Conservation (phyloP, 495 filamentous ascomycete genomes). For the Astrothelium subdiscretum region DNA sequence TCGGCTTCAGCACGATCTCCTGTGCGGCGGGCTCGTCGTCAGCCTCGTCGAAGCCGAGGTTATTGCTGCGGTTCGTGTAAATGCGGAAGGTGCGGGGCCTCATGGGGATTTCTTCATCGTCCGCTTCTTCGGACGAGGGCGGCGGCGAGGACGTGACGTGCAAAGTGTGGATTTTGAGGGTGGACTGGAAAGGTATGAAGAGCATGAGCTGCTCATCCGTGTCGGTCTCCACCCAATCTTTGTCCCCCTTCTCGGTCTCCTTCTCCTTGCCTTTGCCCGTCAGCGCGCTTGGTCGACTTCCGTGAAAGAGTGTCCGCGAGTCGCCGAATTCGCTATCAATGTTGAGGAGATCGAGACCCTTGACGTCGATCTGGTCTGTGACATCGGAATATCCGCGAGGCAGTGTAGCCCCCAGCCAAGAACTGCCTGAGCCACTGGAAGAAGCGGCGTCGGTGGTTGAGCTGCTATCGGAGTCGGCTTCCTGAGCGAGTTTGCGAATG, state of each 20-base stretch:
- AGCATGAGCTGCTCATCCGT: conserved; percentile 98
- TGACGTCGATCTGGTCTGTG: conserved; percentile 65
- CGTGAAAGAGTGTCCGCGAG: conserved; percentile 61
- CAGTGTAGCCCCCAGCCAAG: conserved; percentile 62
- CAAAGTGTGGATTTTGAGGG: conserved; percentile 80
- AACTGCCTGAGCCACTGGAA: conserved; percentile 13
- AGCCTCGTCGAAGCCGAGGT: conserved; percentile 90
- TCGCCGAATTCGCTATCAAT: conserved; percentile 56
- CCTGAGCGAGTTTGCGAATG: conserved; percentile 59
- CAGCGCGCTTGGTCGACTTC: conserved; percentile 53
- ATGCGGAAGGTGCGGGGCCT: conserved; percentile 76
- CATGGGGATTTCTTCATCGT: conserved; percentile 61
- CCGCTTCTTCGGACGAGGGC: conserved; percentile 28
- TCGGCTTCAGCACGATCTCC: conserved; percentile 53
- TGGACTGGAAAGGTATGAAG: conserved; percentile 80
- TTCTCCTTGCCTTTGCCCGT: conserved; percentile 34
- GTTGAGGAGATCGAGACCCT: conserved; percentile 80
- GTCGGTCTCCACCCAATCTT: conserved; percentile 94
- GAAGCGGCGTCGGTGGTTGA: conserved; percentile 29
- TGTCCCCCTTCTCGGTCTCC: conserved; percentile 5
- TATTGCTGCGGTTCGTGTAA: conserved; percentile 75
- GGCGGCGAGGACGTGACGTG: conserved; percentile 77
- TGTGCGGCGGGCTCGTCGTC: conserved; percentile 75
- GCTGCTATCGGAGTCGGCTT: conserved; percentile 46
- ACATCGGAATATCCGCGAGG: conserved; percentile 77